Percentiles rank a stretch among this genome's conserved stretches.
Evolutionary conservation across 2,329 filamentous ascomycete species (phyloP).

Genomic region (Coniochaeta hoffmannii): DNA sequence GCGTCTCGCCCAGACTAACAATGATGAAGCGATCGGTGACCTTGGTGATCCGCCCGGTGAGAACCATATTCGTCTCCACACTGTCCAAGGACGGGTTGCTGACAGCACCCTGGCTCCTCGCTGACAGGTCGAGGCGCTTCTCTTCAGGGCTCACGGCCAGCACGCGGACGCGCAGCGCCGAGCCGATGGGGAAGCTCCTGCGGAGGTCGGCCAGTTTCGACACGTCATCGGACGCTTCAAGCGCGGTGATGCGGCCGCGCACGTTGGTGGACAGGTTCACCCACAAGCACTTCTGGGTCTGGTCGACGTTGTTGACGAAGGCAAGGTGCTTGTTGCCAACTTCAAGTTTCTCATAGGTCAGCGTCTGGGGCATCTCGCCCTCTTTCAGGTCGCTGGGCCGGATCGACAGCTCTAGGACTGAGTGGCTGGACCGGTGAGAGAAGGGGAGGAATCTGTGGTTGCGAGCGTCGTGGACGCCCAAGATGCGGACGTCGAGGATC

Average conservation of each 20-base stretch:
- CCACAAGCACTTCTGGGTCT: slow-evolving; percentile 74
- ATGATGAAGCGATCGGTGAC: slow-evolving; percentile 75
- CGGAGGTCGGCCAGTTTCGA: slow-evolving; percentile 69
- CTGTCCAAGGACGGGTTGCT: slow-evolving; percentile 59
- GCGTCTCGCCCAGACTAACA: slow-evolving; percentile 72
- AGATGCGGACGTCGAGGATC: slow-evolving; percentile 63
- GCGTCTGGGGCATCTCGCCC: slow-evolving; percentile 30
- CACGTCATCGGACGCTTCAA: slow-evolving; percentile 83
- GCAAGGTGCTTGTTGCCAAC: slow-evolving; percentile 66
- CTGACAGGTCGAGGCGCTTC: slow-evolving; percentile 77
- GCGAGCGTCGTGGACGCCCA: slow-evolving; percentile 83
- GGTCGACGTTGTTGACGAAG: slow-evolving; percentile 81
- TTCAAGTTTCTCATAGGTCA: slow-evolving; percentile 67
- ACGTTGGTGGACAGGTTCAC: slow-evolving; percentile 85
- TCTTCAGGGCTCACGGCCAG: slow-evolving; percentile 64
- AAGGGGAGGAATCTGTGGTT: slow-evolving; percentile 90
- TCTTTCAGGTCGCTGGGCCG: slow-evolving; percentile 60
- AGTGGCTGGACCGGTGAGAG: slow-evolving; percentile 73
- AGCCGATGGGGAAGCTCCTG: slow-evolving; percentile 82
- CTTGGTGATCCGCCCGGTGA: slow-evolving; percentile 80
- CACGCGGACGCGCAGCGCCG: slow-evolving; percentile 74
- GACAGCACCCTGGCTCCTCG: slow-evolving; percentile 53
- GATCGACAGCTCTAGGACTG: slow-evolving; percentile 79
- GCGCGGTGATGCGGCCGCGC: slow-evolving; percentile 71
- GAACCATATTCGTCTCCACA: slow-evolving; percentile 69